Evolutionary conservation across 176 grass and related monocot species (phyloP).

Genomic region (Lolium perenne): DNA sequence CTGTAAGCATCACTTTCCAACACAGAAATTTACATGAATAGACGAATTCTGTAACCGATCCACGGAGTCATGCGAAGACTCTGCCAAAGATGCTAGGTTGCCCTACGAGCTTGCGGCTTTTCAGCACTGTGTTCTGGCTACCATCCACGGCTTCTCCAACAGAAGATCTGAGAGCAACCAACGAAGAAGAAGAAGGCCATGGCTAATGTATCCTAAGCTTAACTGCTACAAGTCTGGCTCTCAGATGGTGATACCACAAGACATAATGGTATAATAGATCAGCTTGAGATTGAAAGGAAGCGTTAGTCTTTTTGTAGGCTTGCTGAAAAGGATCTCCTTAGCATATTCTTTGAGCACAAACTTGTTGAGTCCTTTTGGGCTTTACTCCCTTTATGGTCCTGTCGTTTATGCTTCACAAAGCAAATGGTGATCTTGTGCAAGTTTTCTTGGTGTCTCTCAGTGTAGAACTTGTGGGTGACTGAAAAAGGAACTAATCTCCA

Average conservation of each 20-base stretch:
- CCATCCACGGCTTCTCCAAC: constrained; percentile 34
- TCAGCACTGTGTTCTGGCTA: not conserved
- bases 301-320: constrained; percentile 56
- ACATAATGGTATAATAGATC: constrained; percentile 26
- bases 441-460: constrained; percentile 23
- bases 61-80: constrained; percentile 29
- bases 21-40: constrained; percentile 21
- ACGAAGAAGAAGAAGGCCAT: constrained; percentile 25
- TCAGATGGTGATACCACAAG: not conserved
- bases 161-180: not conserved
- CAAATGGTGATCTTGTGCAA: constrained; percentile 44
- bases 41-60: constrained; percentile 14
- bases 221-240: not conserved
- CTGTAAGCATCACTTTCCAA: not conserved
- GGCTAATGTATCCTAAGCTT: not conserved
- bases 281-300: constrained; percentile 11
- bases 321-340: constrained; percentile 46
- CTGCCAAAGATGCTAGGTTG: constrained; percentile 59
- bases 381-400: constrained; percentile 29
- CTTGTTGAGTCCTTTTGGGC: constrained; percentile 27
- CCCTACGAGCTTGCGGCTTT: constrained; percentile 45
- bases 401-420: constrained; percentile 44
- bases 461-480: constrained; percentile 48
- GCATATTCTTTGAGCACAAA: constrained; percentile 58
- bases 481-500: not conserved